Evolutionary conservation across 495 filamentous ascomycete genomes (phyloP).

Genomic region (Pyrenopolyporus hunteri): DNA sequence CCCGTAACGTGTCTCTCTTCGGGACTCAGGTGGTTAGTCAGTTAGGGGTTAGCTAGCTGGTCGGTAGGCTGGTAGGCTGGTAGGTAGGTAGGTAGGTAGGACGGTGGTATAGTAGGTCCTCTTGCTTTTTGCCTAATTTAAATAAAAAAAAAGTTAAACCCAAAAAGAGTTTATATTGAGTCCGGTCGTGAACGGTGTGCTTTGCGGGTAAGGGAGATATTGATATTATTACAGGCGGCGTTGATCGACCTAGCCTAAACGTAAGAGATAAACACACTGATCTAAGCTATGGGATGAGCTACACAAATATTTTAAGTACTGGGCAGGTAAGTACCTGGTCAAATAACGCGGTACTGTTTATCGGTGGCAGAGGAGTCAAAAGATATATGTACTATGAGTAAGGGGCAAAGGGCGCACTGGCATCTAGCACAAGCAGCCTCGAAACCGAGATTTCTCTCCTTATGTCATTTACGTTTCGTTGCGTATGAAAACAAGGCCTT

Average conservation of each 20-base stretch:
- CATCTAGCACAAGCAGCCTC: neutral
- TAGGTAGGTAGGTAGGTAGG: neutral
- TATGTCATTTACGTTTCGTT: no score
- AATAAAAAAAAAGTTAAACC: neutral
- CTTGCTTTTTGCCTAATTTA: neutral
- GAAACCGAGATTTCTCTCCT: neutral
- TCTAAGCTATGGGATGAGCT: no score
- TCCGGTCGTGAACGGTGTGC: no score
- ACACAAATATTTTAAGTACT: no score
- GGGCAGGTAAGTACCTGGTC: no score
- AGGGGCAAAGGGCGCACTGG: no score
- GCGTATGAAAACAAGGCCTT: neutral
- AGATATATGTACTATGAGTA: neutral
- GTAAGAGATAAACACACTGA: no score
- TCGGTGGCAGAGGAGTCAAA: neutral
- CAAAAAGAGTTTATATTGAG: no score
- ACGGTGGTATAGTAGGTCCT: neutral
- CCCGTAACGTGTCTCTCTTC: neutral
- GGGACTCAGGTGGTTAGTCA: neutral
- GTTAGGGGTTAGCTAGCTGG: neutral
- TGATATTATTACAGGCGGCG: no score
- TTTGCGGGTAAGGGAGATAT: no score
- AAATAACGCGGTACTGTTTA: neutral
- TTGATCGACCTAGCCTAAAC: no score
- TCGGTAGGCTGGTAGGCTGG: neutral